Conservation (phyloP, 805 yeast genomes). For the Wickerhamiella spandovensis region DNA sequence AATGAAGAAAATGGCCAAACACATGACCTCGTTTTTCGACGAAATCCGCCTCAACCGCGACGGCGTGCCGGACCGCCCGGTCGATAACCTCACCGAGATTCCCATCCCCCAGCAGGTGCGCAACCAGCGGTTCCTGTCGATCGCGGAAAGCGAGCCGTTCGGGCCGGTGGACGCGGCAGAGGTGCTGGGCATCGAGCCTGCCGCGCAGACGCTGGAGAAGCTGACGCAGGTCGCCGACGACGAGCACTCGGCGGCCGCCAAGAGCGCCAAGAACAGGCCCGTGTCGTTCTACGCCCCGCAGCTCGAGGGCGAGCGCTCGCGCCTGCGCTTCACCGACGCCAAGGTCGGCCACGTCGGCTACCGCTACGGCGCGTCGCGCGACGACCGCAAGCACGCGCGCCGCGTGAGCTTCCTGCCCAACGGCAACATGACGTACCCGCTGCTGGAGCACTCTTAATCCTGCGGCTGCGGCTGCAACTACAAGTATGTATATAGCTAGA, state of each 20-base stretch:
- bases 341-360: slow-evolving; percentile 76
- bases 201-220: slow-evolving; percentile 58
- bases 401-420: slow-evolving; percentile 21
- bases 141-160: slow-evolving; percentile 90
- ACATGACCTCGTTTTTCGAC: slow-evolving; percentile 76
- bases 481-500: no score
- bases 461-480: no score
- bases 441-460: slow-evolving; percentile 18
- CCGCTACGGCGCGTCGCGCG: slow-evolving; percentile 81
- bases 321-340: slow-evolving; percentile 63
- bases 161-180: slow-evolving; percentile 93
- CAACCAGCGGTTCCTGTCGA: slow-evolving; percentile 69
- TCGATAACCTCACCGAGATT: slow-evolving; percentile 84
- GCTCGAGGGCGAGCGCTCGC: slow-evolving; percentile 53
- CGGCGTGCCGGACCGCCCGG: slow-evolving; percentile 22
- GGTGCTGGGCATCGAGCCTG: slow-evolving; percentile 75
- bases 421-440: slow-evolving; percentile 15
- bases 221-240: slow-evolving; percentile 25
- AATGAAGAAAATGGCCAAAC: slow-evolving; percentile 41
- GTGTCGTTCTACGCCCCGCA: slow-evolving; percentile 42
- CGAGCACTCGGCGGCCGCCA: slow-evolving; percentile 22
- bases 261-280: slow-evolving; percentile 17
- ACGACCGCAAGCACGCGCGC: slow-evolving; percentile 81
- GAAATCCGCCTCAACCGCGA: slow-evolving; percentile 21
- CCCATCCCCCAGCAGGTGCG: slow-evolving; percentile 77